Percentiles rank a stretch among this genome's conserved stretches.
phyloP scores from a whole-genome alignment of 148 eudicot species.

The Rhododendron simsii region DNA sequence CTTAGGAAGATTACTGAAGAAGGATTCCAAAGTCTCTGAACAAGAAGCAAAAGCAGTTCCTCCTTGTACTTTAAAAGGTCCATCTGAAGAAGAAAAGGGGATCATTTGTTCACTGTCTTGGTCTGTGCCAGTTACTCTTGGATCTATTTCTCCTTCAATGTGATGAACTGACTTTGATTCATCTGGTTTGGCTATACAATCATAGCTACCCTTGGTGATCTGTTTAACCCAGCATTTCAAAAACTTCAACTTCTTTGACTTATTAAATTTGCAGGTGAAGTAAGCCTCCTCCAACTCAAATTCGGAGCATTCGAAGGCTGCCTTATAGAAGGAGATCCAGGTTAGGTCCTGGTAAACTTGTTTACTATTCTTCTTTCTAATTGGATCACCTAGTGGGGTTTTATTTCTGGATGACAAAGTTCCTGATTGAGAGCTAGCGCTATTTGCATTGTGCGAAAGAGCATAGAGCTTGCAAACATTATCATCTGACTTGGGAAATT shows the following conservation, averaged over 20 bases:
- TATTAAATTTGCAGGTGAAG: slow-evolving; percentile 29
- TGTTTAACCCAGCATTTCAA: slow-evolving; percentile 91
- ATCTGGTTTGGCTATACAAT: slow-evolving; percentile 13
- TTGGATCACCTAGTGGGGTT: slow-evolving; percentile 28
- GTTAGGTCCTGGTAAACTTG: slow-evolving; percentile 44
- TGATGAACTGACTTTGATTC: slow-evolving; percentile 19
- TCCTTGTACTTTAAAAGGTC: slow-evolving; percentile 24
- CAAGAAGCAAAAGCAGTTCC: slow-evolving; percentile 23
- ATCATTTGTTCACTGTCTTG: slow-evolving; percentile 40
- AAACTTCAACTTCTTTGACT: slow-evolving; percentile 80
- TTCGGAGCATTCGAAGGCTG: slow-evolving; percentile 42
- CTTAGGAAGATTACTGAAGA: slow-evolving; percentile 56
- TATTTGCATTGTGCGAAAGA: slow-evolving; percentile 18
- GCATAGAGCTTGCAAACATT: slow-evolving; percentile 13
- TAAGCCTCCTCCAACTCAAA: slow-evolving; percentile 73
- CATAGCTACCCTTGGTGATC: slow-evolving; percentile 26
- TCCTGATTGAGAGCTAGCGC: slow-evolving; percentile 20
- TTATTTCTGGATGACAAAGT: slow-evolving; percentile 22
- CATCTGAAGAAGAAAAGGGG: slow-evolving; percentile 14
- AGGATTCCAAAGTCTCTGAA: slow-evolving; percentile 48
- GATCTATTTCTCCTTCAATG: slow-evolving; percentile 18
- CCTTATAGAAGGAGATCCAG: slow-evolving; percentile 69
- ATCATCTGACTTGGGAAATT: slow-evolving; percentile 5
- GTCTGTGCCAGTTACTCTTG: slow-evolving; percentile 17
- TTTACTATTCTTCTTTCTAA: slow-evolving; percentile 46